Conservation (phyloP, 148 eudicot species). For the Rhododendron ferrugineum region DNA sequence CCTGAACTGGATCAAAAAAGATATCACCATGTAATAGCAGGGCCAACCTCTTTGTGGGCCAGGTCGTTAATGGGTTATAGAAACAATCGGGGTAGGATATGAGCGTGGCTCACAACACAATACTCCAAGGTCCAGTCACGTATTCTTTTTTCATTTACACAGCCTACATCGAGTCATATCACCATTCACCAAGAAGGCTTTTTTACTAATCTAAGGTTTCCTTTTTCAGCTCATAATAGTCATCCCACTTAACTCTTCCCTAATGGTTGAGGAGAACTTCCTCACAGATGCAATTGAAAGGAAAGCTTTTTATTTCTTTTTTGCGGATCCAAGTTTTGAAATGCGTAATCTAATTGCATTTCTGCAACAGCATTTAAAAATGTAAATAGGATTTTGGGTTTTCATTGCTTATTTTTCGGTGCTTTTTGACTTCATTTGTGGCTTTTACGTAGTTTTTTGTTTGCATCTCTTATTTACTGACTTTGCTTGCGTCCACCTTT, state of each 20-base stretch:
- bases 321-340: background rate
- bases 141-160: background rate
- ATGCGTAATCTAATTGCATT: background rate
- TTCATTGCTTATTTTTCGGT: background rate
- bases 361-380: background rate
- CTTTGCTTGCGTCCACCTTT: background rate
- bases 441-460: background rate
- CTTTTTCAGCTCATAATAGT: background rate
- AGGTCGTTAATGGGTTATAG: background rate
- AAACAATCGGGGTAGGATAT: background rate
- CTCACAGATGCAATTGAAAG: background rate
- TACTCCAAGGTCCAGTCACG: background rate
- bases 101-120: background rate
- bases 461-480: background rate
- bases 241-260: background rate
- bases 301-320: background rate
- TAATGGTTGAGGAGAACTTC: background rate
- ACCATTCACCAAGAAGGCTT: background rate
- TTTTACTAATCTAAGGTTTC: background rate
- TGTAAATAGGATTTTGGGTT: background rate
- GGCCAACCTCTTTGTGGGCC: background rate
- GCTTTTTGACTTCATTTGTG: constrained; percentile 6
- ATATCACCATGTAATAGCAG: background rate
- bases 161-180: background rate
- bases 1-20: background rate